Conservation (phyloP, 2,329 filamentous ascomycete species). For the Neonectria ditissima region DNA sequence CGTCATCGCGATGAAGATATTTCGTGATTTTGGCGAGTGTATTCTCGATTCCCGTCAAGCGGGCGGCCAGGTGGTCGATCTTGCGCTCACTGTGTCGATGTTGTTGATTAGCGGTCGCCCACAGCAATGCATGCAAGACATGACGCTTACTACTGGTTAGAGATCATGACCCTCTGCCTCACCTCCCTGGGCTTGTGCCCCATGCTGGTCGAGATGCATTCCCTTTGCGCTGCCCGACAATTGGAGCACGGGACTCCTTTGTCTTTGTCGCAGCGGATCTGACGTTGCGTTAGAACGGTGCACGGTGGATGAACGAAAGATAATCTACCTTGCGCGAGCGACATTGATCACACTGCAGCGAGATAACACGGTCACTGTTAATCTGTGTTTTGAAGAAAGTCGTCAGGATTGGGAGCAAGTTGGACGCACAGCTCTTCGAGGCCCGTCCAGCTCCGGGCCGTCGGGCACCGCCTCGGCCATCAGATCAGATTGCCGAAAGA, state of each 20-base stretch:
- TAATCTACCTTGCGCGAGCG: slow-evolving; percentile 12
- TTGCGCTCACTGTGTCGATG: slow-evolving; percentile 7
- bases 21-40: slow-evolving; percentile 10
- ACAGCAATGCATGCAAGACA: neutral
- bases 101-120: neutral
- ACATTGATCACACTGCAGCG: slow-evolving; percentile 23
- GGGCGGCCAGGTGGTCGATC: slow-evolving; percentile 11
- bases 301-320: neutral
- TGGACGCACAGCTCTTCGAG: slow-evolving; percentile 13
- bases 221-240: neutral
- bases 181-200: slow-evolving; percentile 16
- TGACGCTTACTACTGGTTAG: slow-evolving; percentile 13
- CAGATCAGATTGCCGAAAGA: neutral
- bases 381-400: neutral
- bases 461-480: slow-evolving; percentile 9
- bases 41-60: slow-evolving; percentile 14
- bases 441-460: slow-evolving; percentile 5
- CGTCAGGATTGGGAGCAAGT: neutral
- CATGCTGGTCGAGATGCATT: slow-evolving; percentile 6
- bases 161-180: slow-evolving; percentile 17
- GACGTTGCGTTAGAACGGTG: neutral
- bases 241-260: slow-evolving; percentile 12
- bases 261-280: slow-evolving; percentile 17
- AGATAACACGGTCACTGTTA: too few species aligned
- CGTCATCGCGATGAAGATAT: slow-evolving; percentile 4